Conservation (phyloP, 2,329 filamentous ascomycete genomes). For the Colletotrichum filicis region DNA sequence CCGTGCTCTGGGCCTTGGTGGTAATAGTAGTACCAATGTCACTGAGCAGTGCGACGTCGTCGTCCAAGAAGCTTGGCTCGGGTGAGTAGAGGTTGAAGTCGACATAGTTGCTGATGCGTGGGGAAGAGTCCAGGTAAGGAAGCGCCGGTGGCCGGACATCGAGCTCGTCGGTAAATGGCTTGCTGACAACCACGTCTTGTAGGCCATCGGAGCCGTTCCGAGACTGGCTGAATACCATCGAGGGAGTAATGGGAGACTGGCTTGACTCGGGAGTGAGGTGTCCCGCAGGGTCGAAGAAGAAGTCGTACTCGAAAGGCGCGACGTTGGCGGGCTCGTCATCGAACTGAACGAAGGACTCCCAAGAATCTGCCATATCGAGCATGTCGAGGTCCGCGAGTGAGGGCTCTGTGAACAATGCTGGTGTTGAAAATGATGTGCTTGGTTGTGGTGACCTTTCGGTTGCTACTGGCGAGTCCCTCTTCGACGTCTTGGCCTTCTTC, state of each 20-base stretch:
- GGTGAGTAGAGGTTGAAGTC: constrained; percentile 69
- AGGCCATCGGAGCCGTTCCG: background rate
- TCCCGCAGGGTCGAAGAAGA: constrained; percentile 55
- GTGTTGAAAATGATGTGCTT: background rate
- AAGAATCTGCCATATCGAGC: constrained; percentile 43
- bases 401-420: constrained; percentile 37
- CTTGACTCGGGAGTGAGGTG: constrained; percentile 52
- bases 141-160: constrained; percentile 39
- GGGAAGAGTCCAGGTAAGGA: constrained; percentile 53
- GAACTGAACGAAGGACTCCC: constrained; percentile 60
- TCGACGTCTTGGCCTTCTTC: constrained; percentile 54
- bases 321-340: constrained; percentile 48
- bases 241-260: constrained; percentile 46
- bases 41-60: constrained; percentile 54
- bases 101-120: constrained; percentile 55
- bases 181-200: constrained; percentile 14
- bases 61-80: constrained; percentile 58
- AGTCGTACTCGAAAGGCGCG: constrained; percentile 55
- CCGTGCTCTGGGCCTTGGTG: background rate
- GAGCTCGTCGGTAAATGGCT: background rate
- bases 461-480: constrained; percentile 32
- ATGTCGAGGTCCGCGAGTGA: constrained; percentile 35
- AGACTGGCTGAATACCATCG: constrained; percentile 40
- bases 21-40: constrained; percentile 28
- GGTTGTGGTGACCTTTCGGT: background rate